A percentile compares a stretch with the other conserved stretches of the same genome.
phyloP scores from a whole-genome alignment of 2,329 filamentous ascomycete species.

The Fusarium burgessii region DNA sequence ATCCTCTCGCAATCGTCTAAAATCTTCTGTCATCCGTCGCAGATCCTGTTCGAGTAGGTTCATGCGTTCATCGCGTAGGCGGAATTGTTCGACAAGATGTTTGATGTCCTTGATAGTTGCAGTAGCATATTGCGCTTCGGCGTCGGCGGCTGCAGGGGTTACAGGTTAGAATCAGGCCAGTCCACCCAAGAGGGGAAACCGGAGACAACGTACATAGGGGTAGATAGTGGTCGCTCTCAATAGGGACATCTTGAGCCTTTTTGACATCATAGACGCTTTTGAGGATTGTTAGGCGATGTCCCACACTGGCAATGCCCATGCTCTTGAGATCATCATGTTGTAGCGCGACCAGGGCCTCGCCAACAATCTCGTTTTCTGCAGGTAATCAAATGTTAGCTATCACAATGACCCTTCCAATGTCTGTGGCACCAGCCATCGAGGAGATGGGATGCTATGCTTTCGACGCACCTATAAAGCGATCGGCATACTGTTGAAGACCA shows the following conservation, averaged over 20 bases:
- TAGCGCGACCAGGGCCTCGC: slow-evolving; percentile 88
- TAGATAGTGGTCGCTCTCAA: slow-evolving; percentile 94
- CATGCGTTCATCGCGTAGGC: slow-evolving; percentile 91
- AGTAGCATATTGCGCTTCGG: slow-evolving; percentile 83
- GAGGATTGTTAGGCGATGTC: slow-evolving; percentile 92
- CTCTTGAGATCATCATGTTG: slow-evolving; percentile 95
- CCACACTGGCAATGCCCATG: slow-evolving; percentile 92
- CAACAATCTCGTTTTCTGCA: slow-evolving; percentile 91
- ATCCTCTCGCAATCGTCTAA: slow-evolving; percentile 88
- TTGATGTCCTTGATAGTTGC: slow-evolving; percentile 95
- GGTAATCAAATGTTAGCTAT: slow-evolving; percentile 36
- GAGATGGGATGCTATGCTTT: neutral
- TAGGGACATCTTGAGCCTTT: slow-evolving; percentile 88
- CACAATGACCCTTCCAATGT: neutral
- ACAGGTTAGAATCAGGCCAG: slow-evolving; percentile 39
- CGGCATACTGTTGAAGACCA: slow-evolving; percentile 84
- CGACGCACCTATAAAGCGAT: slow-evolving; percentile 82
- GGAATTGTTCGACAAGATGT: slow-evolving; percentile 88
- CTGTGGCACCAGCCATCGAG: neutral
- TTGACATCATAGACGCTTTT: slow-evolving; percentile 98
- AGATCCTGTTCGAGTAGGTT: slow-evolving; percentile 85
- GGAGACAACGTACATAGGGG: slow-evolving; percentile 76
- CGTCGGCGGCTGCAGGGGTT: slow-evolving; percentile 79
- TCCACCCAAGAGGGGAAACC: slow-evolving; percentile 25
- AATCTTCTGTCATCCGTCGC: slow-evolving; percentile 86